Percentiles rank a stretch among this genome's conserved stretches.
These are phyloP conservation scores for Serendipita indica DNA, from an alignment of 768 basidiomycete genomes.

Conservation along the genomic window DNA sequence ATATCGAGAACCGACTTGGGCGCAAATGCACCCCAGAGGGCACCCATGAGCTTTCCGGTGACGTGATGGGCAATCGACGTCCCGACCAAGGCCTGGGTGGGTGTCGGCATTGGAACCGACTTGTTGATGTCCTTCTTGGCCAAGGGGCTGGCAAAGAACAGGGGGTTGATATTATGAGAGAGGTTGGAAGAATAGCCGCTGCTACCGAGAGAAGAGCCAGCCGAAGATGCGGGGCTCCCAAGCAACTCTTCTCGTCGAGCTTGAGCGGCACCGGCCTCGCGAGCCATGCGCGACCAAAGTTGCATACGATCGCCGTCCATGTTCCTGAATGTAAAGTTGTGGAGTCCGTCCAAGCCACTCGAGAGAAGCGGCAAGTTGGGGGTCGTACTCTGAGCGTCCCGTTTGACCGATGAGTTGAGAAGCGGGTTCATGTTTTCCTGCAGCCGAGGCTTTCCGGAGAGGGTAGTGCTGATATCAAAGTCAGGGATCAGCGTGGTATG, in stretches of 20 bases:
- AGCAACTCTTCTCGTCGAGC: conserved; percentile 16
- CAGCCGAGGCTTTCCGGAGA: conserved; percentile 24
- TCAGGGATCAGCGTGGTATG: conserved; percentile 76
- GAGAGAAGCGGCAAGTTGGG: conserved; percentile 23
- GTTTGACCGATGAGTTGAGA: conserved; percentile 30
- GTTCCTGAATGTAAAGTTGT: conserved; percentile 79
- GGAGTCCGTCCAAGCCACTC: conserved; percentile 57
- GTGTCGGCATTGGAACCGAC: conserved; percentile 14
- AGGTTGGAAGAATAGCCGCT: conserved; percentile 5
- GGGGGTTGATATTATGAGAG: not conserved
- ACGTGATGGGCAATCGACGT: conserved; percentile 70
- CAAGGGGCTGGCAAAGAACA: not conserved
- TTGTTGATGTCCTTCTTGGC: conserved; percentile 1
- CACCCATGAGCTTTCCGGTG: conserved; percentile 47
- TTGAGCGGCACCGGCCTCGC: conserved; percentile 32
- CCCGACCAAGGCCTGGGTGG: conserved; percentile 42
- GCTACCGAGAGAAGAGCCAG: not conserved
- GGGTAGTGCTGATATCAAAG: conserved; percentile 25
- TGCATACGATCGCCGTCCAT: conserved; percentile 84
- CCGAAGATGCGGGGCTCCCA: not conserved
- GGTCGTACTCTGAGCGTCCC: conserved; percentile 15
- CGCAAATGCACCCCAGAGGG: conserved; percentile 79
- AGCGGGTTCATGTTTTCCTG: conserved; percentile 73
- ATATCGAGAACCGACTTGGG: conserved; percentile 32
- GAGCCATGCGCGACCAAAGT: conserved; percentile 80